Percentiles rank a stretch among this genome's conserved stretches.
Conservation (phyloP, 768 basidiomycete genomes). For the Tulasnella sp. region DNA sequence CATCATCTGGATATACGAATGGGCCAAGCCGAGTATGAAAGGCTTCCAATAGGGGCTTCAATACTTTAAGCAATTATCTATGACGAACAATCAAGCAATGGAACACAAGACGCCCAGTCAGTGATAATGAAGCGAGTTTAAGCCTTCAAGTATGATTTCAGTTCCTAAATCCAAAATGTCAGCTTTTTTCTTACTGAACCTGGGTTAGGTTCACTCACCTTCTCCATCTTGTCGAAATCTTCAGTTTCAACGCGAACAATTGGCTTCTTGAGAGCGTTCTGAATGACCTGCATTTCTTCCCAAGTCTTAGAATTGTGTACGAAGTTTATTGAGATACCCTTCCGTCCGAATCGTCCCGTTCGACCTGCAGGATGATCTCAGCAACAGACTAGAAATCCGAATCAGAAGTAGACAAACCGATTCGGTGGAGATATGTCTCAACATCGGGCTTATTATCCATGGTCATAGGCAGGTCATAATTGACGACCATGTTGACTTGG, state of each 20-base stretch:
- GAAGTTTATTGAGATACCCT: constrained; percentile 95
- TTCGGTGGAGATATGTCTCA: constrained; percentile 97
- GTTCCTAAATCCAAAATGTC: neutral
- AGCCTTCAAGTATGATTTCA: neutral
- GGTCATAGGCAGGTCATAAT: constrained; percentile 90
- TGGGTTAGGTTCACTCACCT: constrained; percentile 43
- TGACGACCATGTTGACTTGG: constrained; percentile 99
- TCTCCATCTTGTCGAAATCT: constrained; percentile 90
- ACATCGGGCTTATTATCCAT: constrained; percentile 76
- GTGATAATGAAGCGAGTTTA: neutral
- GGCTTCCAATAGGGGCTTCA: neutral
- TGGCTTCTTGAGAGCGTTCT: constrained; percentile 63
- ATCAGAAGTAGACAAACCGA: constrained; percentile 47
- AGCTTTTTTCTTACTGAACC: neutral
- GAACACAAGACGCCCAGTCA: neutral
- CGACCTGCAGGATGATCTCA: constrained; percentile 50
- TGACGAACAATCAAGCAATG: neutral
- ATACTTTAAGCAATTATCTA: neutral
- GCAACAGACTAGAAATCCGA: neutral
- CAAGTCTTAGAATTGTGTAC: constrained; percentile 86
- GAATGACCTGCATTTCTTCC: constrained; percentile 84
- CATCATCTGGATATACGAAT: neutral
- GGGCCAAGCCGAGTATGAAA: neutral
- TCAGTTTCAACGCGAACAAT: constrained; percentile 83
- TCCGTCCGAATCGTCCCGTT: constrained; percentile 95